A percentile compares a stretch with the other conserved stretches of the same genome.
phyloP scores from a whole-genome alignment of 768 basidiomycete genomes.

The Cytidiella melzeri region DNA sequence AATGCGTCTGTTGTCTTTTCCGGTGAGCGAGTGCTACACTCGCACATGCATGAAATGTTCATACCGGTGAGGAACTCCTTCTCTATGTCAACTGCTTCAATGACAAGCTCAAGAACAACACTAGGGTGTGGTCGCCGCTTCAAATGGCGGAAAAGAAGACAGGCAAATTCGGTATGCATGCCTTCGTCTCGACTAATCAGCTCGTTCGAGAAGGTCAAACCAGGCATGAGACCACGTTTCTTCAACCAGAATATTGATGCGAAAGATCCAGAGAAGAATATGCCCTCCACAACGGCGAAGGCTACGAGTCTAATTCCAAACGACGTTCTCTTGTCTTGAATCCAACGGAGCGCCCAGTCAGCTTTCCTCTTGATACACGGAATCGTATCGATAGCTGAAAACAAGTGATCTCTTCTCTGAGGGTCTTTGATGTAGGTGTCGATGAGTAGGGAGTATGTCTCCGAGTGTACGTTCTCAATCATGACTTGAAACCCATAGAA shows the following conservation, averaged over 20 bases:
- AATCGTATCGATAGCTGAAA: conserved; percentile 90
- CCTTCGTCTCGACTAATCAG: conserved; percentile 95
- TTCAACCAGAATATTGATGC: conserved; percentile 96
- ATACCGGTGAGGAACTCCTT: conserved; percentile 79
- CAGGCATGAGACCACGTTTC: conserved; percentile 97
- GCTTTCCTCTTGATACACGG: conserved; percentile 91
- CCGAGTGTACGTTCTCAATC: conserved; percentile 98
- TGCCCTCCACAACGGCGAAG: conserved; percentile 93
- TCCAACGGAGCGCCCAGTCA: conserved; percentile 94
- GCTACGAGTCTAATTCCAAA: conserved; percentile 90
- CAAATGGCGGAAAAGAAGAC: conserved; percentile 81
- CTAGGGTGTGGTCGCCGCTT: conserved; percentile 76
- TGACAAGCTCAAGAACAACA: conserved; percentile 63
- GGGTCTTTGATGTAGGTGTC: conserved; percentile 90
- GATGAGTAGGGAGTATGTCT: conserved; percentile 94
- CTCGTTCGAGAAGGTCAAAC: conserved; percentile 94
- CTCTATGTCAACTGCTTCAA: conserved; percentile 80
- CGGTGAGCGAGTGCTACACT: neutral
- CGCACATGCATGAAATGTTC: neutral
- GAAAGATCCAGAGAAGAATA: conserved; percentile 94
- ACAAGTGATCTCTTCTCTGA: conserved; percentile 69
- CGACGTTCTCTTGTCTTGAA: conserved; percentile 69
- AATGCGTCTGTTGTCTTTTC: conserved; percentile 83
- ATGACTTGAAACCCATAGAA: conserved; percentile 99
- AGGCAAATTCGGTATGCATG: conserved; percentile 95